Percentiles rank a stretch among this genome's conserved stretches.
Evolutionary conservation across 2,329 filamentous ascomycete genomes (phyloP).

Genomic region (Neospermospora avenae): DNA sequence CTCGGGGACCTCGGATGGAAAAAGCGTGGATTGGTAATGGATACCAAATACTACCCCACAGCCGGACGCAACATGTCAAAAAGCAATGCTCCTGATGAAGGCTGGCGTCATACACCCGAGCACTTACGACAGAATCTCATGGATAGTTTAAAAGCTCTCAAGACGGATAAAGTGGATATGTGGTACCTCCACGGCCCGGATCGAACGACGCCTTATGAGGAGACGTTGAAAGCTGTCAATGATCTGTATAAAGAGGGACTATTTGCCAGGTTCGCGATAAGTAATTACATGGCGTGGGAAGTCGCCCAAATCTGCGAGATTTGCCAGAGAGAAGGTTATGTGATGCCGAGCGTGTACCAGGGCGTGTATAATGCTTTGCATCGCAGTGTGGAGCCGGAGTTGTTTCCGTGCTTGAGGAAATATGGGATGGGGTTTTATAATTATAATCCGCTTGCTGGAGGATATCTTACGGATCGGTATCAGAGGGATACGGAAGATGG

Average conservation of each 20-base stretch:
- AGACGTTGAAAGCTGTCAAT: slow-evolving; percentile 32
- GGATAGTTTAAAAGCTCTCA: slow-evolving; percentile 50
- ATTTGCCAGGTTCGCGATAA: slow-evolving; percentile 49
- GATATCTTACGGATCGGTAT: slow-evolving; percentile 45
- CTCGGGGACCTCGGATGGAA: slow-evolving; percentile 58
- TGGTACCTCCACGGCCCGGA: slow-evolving; percentile 34
- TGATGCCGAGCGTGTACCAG: slow-evolving; percentile 37
- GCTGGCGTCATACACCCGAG: slow-evolving; percentile 48
- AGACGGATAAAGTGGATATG: slow-evolving; percentile 42
- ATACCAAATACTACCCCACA: slow-evolving; percentile 49
- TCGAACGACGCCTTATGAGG: slow-evolving; percentile 28
- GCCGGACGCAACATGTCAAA: not conserved
- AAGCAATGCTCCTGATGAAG: slow-evolving; percentile 20
- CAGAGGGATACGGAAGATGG: slow-evolving; percentile 43
- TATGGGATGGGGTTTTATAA: slow-evolving; percentile 60
- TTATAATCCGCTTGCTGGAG: slow-evolving; percentile 57
- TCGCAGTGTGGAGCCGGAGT: slow-evolving; percentile 56
- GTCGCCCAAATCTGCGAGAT: slow-evolving; percentile 34
- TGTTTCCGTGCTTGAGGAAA: slow-evolving; percentile 54
- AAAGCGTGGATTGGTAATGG: slow-evolving; percentile 54
- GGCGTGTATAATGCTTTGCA: slow-evolving; percentile 34
- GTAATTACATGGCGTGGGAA: slow-evolving; percentile 48
- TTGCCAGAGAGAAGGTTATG: slow-evolving; percentile 34
- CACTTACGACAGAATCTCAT: slow-evolving; percentile 48
- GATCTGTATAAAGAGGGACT: slow-evolving; percentile 36